A percentile compares a stretch with the other conserved stretches of the same genome.
Conservation (phyloP, 2,329 filamentous ascomycete species). For the Stylonectria norvegica region DNA sequence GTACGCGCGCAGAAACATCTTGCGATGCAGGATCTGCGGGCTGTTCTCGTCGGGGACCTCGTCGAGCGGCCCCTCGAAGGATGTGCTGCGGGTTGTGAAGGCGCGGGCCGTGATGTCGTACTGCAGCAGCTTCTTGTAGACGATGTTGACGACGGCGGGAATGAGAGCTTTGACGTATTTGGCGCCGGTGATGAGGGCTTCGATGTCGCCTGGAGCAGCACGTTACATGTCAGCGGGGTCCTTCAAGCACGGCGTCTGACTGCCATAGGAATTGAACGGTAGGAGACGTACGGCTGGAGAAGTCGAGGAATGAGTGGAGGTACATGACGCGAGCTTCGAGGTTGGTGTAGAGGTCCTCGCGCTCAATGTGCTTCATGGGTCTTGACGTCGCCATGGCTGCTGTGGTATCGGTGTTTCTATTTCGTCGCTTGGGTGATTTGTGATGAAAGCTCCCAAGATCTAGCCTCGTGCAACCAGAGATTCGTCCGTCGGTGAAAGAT, state of each 20-base stretch:
- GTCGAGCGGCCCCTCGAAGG: slow-evolving; percentile 65
- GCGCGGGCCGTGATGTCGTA: slow-evolving; percentile 80
- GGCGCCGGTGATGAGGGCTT: slow-evolving; percentile 63
- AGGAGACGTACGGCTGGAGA: slow-evolving; percentile 59
- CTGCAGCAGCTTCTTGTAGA: slow-evolving; percentile 76
- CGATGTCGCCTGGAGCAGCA: slow-evolving; percentile 59
- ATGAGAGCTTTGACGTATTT: slow-evolving; percentile 82
- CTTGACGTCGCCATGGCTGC: slow-evolving; percentile 30
- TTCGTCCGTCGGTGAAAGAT: not conserved
- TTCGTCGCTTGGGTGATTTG: not conserved
- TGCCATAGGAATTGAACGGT: too few relatives aligned
- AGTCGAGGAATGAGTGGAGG: slow-evolving; percentile 73
- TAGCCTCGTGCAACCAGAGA: too few relatives aligned
- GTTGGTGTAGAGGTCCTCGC: slow-evolving; percentile 67
- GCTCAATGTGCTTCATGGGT: slow-evolving; percentile 59
- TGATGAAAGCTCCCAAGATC: too few relatives aligned
- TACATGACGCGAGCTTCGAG: slow-evolving; percentile 68
- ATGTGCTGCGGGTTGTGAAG: slow-evolving; percentile 61
- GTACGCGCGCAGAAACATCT: slow-evolving; percentile 76
- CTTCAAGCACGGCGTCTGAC: too few relatives aligned
- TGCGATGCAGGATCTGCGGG: slow-evolving; percentile 72
- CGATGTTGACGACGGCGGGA: slow-evolving; percentile 77
- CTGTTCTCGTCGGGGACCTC: slow-evolving; percentile 62
- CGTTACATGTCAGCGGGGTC: slow-evolving; percentile 13
- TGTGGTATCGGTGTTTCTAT: slow-evolving; percentile 1